Evolutionary conservation across 768 basidiomycete genomes (phyloP).

Genomic region (Mycena galopus): DNA sequence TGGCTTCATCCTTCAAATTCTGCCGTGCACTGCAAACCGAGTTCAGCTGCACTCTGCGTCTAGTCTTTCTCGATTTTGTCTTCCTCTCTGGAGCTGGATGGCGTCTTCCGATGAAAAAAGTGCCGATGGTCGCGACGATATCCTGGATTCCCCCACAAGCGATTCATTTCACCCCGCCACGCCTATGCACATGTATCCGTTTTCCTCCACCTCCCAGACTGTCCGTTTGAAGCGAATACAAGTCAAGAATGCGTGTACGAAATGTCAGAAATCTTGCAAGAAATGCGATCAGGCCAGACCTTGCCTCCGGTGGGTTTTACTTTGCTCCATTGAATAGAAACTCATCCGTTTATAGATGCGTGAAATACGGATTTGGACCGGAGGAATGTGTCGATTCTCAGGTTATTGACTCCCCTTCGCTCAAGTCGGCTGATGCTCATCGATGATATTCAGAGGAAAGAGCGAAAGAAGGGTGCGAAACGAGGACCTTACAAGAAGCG

Average conservation of each 20-base stretch:
- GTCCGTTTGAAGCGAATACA: slow-evolving; percentile 74
- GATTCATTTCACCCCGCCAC: slow-evolving; percentile 55
- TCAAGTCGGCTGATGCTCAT: slow-evolving; percentile 44
- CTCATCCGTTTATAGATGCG: slow-evolving; percentile 69
- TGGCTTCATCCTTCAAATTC: slow-evolving; percentile 1
- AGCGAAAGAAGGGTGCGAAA: slow-evolving; percentile 75
- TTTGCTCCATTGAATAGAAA: no score
- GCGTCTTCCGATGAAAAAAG: slow-evolving; percentile 46
- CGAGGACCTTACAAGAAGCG: slow-evolving; percentile 78
- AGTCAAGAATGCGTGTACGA: slow-evolving; percentile 93
- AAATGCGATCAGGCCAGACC: slow-evolving; percentile 91
- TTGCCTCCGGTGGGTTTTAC: slow-evolving; percentile 62
- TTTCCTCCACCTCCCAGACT: slow-evolving; percentile 52
- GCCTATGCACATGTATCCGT: slow-evolving; percentile 81
- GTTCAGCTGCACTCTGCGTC: slow-evolving; percentile 3
- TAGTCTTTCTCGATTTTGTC: slow-evolving; percentile 23
- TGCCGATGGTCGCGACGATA: slow-evolving; percentile 46
- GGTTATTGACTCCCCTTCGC: neutral
- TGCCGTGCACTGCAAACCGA: neutral
- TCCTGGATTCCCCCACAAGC: slow-evolving; percentile 49
- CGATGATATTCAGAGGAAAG: slow-evolving; percentile 60
- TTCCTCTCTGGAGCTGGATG: slow-evolving; percentile 34
- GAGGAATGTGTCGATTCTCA: slow-evolving; percentile 91
- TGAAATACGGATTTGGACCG: slow-evolving; percentile 81
- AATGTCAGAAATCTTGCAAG: slow-evolving; percentile 93